phyloP scores from a whole-genome alignment of 129 eudicot genomes.

The Tagetes erecta region DNA sequence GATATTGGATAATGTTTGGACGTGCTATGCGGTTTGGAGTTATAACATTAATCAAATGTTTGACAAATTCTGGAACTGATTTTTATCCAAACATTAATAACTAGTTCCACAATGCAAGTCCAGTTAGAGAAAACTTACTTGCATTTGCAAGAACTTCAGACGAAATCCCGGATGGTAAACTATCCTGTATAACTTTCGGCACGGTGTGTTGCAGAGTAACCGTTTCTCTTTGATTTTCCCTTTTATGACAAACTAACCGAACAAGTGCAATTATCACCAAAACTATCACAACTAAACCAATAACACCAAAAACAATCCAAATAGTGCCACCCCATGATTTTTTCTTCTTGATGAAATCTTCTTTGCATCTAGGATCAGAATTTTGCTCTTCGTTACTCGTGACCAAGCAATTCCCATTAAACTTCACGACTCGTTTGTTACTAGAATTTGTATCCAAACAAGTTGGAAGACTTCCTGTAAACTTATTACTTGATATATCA shows the following conservation, averaged over 20 bases:
- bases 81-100: not conserved
- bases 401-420: conserved; percentile 73
- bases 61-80: not conserved
- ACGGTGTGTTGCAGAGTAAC: conserved; percentile 46
- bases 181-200: conserved; percentile 62
- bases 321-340: conserved; percentile 39
- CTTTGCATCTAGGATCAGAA: conserved; percentile 53
- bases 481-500: conserved; percentile 67
- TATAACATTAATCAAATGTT: not conserved
- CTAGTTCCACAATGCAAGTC: not conserved
- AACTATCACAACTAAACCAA: conserved; percentile 57
- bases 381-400: conserved; percentile 42
- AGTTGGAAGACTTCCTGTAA: conserved; percentile 65
- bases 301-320: conserved; percentile 50
- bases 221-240: conserved; percentile 31
- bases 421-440: conserved; percentile 54
- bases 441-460: conserved; percentile 53
- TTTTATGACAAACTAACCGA: conserved; percentile 47
- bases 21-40: not conserved
- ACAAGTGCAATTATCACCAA: conserved; percentile 54
- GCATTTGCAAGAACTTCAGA: conserved; percentile 84
- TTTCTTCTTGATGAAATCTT: conserved; percentile 29
- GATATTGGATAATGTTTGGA: not conserved
- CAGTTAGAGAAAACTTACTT: conserved; percentile 45
- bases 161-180: conserved; percentile 54